These are phyloP conservation scores for Oryza nivara DNA, from an alignment of 176 grass and related monocot species.

Conservation along the genomic window DNA sequence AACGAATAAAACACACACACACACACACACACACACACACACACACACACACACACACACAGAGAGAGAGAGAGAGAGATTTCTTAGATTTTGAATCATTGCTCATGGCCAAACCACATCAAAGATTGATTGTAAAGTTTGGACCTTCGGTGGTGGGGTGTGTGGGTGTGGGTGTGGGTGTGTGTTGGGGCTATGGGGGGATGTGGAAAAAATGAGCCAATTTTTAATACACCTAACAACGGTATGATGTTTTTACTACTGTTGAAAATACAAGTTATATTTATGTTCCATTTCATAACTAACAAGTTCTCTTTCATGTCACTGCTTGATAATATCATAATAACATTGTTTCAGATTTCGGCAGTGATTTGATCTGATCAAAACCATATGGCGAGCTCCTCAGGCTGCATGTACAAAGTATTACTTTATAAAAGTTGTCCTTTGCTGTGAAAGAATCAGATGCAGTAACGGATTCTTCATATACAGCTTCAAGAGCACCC, in stretches of 20 bases:
- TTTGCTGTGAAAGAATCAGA: slow-evolving; percentile 36
- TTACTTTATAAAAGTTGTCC: neutral
- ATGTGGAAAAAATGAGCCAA: neutral
- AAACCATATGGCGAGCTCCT: neutral
- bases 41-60: no score
- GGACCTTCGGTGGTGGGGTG: no score
- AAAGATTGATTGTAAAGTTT: neutral
- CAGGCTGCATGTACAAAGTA: neutral
- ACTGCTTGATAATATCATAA: neutral
- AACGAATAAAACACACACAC: no score
- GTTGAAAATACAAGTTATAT: neutral
- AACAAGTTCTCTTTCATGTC: neutral
- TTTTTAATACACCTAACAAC: neutral
- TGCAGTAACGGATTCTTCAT: slow-evolving; percentile 8
- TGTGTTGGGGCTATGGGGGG: no score
- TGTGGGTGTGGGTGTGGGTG: no score
- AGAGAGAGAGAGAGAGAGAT: no score
- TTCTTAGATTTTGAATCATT: no score
- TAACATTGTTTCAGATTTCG: neutral
- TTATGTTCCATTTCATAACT: neutral
- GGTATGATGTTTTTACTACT: neutral
- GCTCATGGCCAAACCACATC: neutral
- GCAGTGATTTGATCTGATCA: neutral
- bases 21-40: no score
- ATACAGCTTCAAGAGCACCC: slow-evolving; percentile 4